These are phyloP conservation scores for Yamadazyma akitaensis DNA, from an alignment of 805 yeast genomes.

Conservation along the genomic window DNA sequence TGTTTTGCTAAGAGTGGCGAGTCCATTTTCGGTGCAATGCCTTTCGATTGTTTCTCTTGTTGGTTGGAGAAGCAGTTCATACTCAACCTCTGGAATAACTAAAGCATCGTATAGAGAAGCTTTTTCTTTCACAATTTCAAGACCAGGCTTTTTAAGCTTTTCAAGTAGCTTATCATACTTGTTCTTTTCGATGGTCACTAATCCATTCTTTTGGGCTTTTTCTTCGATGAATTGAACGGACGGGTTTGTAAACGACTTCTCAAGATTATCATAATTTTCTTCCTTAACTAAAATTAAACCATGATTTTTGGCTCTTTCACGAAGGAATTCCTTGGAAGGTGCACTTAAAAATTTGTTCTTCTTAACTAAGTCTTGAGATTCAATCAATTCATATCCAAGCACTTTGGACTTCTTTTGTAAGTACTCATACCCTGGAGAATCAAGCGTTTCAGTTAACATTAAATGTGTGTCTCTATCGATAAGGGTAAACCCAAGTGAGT, in stretches of 20 bases:
- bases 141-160: slow-evolving; percentile 6
- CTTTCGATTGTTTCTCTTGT: slow-evolving; percentile 16
- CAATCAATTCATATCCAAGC: slow-evolving; percentile 12
- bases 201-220: slow-evolving; percentile 10
- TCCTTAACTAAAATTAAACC: slow-evolving; percentile 10
- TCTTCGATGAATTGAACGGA: slow-evolving; percentile 14
- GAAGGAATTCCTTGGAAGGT: slow-evolving; percentile 21
- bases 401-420: slow-evolving; percentile 10
- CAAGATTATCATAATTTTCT: background rate
- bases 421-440: slow-evolving; percentile 13
- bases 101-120: slow-evolving; percentile 13
- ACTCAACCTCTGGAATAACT: slow-evolving; percentile 14
- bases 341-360: slow-evolving; percentile 8
- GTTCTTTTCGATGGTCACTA: slow-evolving; percentile 7
- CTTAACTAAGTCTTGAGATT: background rate
- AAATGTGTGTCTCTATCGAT: slow-evolving; percentile 10
- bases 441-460: slow-evolving; percentile 6
- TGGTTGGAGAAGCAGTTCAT: slow-evolving; percentile 11
- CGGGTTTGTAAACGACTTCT: slow-evolving; percentile 14
- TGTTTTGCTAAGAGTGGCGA: slow-evolving; percentile 2
- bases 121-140: slow-evolving; percentile 18
- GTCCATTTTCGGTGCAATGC: slow-evolving; percentile 13
- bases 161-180: slow-evolving; percentile 3
- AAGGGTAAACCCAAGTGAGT: slow-evolving; percentile 6
- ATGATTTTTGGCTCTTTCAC: slow-evolving; percentile 19